These are phyloP conservation scores for Plenodomus biglobosus DNA, from an alignment of 2,329 filamentous ascomycete genomes.

Conservation along the genomic window DNA sequence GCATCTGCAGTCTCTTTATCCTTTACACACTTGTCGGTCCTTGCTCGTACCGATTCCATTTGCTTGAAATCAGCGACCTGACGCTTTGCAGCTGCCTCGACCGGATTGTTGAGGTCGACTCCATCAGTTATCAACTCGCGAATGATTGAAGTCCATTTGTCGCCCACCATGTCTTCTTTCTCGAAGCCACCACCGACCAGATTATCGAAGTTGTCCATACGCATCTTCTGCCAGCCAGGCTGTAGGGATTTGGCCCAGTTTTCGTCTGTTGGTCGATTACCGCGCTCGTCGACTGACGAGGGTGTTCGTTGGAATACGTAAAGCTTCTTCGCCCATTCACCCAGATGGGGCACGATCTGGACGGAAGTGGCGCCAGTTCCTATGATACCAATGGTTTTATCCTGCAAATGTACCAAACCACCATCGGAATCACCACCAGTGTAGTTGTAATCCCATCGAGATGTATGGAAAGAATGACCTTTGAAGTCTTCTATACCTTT, in stretches of 20 bases:
- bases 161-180: conserved; percentile 50
- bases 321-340: conserved; percentile 53
- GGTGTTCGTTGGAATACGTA: conserved; percentile 62
- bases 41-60: conserved; percentile 50
- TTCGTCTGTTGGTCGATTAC: conserved; percentile 18
- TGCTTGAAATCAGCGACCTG: conserved; percentile 41
- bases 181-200: conserved; percentile 38
- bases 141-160: conserved; percentile 52
- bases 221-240: conserved; percentile 54
- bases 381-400: conserved; percentile 40
- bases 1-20: conserved; percentile 54
- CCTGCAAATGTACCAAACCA: conserved; percentile 39
- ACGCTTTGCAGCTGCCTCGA: conserved; percentile 17
- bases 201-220: conserved; percentile 50
- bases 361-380: conserved; percentile 40
- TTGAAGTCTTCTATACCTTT: conserved; percentile 24
- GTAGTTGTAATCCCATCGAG: conserved; percentile 29
- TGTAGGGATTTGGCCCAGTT: conserved; percentile 6
- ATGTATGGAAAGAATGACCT: conserved; percentile 35
- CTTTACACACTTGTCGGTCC: conserved; percentile 56
- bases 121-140: conserved; percentile 12
- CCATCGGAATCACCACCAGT: conserved; percentile 27
- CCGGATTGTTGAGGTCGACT: conserved; percentile 10
- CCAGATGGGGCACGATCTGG: conserved; percentile 44
- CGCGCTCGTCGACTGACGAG: conserved; percentile 42